Evolutionary conservation across 345 rosid species (phyloP).

Genomic region (Eucalyptus leucophloia): DNA sequence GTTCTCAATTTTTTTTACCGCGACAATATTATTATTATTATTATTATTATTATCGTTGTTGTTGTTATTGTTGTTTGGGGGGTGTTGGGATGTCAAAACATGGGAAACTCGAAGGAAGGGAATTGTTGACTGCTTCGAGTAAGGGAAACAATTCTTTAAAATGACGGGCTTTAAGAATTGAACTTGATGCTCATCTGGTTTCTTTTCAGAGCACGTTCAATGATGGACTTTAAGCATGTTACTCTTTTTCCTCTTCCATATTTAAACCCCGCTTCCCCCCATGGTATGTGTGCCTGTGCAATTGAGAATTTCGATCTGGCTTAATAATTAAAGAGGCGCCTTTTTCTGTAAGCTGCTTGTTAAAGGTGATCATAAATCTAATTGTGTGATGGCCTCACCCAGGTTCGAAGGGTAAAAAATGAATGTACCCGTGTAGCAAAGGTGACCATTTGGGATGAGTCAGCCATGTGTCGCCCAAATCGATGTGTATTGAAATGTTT

Average conservation of each 20-base stretch:
- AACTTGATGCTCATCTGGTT: background rate
- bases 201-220: background rate
- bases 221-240: background rate
- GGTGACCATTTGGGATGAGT: background rate
- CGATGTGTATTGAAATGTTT: background rate
- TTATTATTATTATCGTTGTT: no score
- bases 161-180: background rate
- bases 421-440: rapidly evolving
- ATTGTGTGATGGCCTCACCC: background rate
- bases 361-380: background rate
- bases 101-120: background rate
- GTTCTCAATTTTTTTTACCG: background rate
- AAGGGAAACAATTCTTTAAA: background rate
- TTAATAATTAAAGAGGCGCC: background rate
- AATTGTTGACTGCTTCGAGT: background rate
- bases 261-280: background rate
- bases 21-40: background rate
- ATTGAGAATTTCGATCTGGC: background rate
- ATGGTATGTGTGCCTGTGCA: background rate
- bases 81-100: background rate
- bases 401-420: background rate
- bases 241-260: background rate
- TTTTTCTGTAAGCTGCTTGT: background rate
- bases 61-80: background rate
- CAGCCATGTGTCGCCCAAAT: background rate